phyloP scores from a whole-genome alignment of 2,329 filamentous ascomycete genomes.

The Gnomoniopsis smithogilvyi region DNA sequence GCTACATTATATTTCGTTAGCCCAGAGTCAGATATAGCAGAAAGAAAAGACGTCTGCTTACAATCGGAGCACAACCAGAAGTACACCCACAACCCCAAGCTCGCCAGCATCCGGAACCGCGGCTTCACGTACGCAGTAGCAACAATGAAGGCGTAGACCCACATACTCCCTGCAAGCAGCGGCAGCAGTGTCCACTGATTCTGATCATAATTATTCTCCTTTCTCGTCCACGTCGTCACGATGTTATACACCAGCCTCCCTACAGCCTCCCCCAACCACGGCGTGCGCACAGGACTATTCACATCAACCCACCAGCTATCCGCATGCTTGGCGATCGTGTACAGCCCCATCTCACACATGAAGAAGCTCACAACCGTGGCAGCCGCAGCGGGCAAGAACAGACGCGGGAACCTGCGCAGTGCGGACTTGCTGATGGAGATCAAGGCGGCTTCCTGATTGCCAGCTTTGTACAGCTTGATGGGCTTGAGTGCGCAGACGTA shows the following conservation, averaged over 20 bases:
- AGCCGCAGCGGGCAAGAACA: constrained; percentile 54
- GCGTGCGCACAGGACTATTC: constrained; percentile 40
- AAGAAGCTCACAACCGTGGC: constrained; percentile 54
- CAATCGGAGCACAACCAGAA: constrained; percentile 39
- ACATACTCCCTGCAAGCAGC: constrained; percentile 52
- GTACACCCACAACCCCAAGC: constrained; percentile 45
- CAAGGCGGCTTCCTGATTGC: constrained; percentile 51
- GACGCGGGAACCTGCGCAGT: constrained; percentile 54
- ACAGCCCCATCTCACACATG: constrained; percentile 52
- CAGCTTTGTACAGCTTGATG: constrained; percentile 51
- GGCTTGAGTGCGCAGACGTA: constrained; percentile 63
- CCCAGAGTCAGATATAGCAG: not conserved
- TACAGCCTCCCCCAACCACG: constrained; percentile 38
- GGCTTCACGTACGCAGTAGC: constrained; percentile 47
- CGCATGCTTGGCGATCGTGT: constrained; percentile 50
- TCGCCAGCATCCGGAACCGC: constrained; percentile 45
- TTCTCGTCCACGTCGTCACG: constrained; percentile 48
- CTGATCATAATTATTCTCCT: constrained; percentile 50
- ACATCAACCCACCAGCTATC: constrained; percentile 58
- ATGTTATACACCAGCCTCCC: constrained; percentile 41
- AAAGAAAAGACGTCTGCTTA: constrained; percentile 23
- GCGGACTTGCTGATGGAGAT: constrained; percentile 53
- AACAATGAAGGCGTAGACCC: constrained; percentile 51
- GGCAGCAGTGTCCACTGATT: constrained; percentile 58
- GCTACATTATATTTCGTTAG: constrained; percentile 26